Base-by-base conservation (phyloP, 257 asterid genomes). In the Perilla frutescens region DNA sequence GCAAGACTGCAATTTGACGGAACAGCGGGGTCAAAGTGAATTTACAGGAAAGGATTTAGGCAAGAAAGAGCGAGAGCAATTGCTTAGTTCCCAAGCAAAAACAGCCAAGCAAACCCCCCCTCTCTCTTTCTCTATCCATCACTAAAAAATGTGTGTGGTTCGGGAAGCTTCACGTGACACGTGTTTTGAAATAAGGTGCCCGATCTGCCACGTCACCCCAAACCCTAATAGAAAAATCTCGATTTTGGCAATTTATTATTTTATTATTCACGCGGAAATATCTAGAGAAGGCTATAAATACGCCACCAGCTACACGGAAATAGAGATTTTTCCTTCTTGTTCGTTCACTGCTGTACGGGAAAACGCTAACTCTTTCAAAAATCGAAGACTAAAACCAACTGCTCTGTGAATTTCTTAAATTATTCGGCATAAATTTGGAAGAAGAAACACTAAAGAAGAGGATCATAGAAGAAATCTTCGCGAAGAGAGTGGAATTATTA, bases 281-380 rank as follows among this genome's bases (percentile, higher is more conserved):
- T 86, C 83, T 64, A 74, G 81, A 76, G 73, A 81, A 81, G 77
- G 71, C 81, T 86, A 86, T 83, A 86, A 86, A 79, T 83, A 83
- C 4, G 8, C 66, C 62, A 41, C 14, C 65, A 26, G 64, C 67
- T 32, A 0, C 29, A 0, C 13, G 2, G 0, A 0, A 0, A 0
- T 0, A 0, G 26, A 51, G 73, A 50, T 57, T 71, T 64, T 15
- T 20, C 5, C 13, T 41, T 8, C 13, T 8, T 49, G 36, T 62
- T 64, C 14, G 1, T 8, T 48, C 32, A 29, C 64, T 37, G 55
- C 36, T 34, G 0, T 11, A 9, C 72, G 15, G 13, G 12, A 2
- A 9, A 11, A 41, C 44, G 8, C 12, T 13, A 47, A 36, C 61
- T 37, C 45, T 31, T 31, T 55, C 54, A 48, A 26, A 77, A 37